A percentile compares a stretch with the other conserved stretches of the same genome.
phyloP scores from a whole-genome alignment of 345 rosid species.

The Viola odorata region DNA sequence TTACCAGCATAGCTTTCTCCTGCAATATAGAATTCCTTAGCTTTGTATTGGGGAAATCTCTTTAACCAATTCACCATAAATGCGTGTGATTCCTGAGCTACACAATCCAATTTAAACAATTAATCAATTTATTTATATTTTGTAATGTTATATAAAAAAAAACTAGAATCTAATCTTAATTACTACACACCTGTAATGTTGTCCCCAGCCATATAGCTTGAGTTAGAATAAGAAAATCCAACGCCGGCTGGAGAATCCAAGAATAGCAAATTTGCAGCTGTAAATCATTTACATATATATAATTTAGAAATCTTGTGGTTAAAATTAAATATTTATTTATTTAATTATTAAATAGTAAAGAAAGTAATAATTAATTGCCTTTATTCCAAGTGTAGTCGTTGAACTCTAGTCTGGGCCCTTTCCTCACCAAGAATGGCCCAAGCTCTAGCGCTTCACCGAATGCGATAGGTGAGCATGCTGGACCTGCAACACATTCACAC shows the following conservation, averaged over 20 bases:
- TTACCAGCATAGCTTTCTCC: slow-evolving; percentile 32
- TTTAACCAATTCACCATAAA: slow-evolving; percentile 31
- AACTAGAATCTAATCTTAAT: background rate
- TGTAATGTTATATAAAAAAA: too few relatives aligned
- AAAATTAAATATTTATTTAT: too few relatives aligned
- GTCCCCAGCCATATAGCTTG: background rate
- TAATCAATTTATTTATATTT: too few relatives aligned
- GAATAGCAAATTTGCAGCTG: slow-evolving; percentile 21
- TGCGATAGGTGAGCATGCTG: background rate
- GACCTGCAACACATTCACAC: background rate
- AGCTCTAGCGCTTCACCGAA: slow-evolving; percentile 1
- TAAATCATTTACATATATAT: too few relatives aligned
- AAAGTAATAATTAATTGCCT: background rate
- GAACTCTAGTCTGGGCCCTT: background rate
- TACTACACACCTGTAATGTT: slow-evolving; percentile 11
- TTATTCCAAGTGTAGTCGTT: background rate
- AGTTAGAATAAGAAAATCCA: slow-evolving; percentile 20
- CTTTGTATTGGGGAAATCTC: slow-evolving; percentile 28
- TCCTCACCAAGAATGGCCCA: background rate
- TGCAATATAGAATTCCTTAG: slow-evolving; percentile 23
- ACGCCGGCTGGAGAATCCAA: slow-evolving; percentile 21
- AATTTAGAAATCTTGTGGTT: too few relatives aligned
- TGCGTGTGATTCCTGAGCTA: slow-evolving; percentile 22
- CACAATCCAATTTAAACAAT: too few relatives aligned
- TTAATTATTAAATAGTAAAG: too few relatives aligned